Evolutionary conservation across 257 asterid genomes (phyloP).

Genomic region (Echites panduratus): DNA sequence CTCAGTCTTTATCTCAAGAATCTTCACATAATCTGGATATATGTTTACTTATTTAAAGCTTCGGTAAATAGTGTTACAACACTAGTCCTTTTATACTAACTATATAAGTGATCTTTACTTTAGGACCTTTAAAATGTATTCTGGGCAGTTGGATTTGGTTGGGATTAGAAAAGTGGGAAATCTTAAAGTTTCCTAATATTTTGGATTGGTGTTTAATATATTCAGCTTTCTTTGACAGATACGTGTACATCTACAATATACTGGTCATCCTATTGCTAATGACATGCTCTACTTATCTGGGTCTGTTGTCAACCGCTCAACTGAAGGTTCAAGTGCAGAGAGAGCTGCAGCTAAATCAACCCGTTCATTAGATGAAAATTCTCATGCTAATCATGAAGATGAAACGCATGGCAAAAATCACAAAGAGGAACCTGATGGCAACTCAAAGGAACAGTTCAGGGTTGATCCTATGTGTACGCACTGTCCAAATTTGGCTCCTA

Average conservation of each 20-base stretch:
- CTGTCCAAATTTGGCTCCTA: conserved; percentile 87
- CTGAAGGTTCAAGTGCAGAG: conserved; percentile 46
- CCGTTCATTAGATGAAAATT: conserved; percentile 21
- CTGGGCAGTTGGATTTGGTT: neutral
- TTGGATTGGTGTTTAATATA: neutral
- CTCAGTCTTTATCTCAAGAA: neutral
- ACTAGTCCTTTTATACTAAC: neutral
- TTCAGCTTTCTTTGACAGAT: conserved; percentile 47
- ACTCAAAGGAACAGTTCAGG: conserved; percentile 40
- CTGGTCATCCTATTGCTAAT: conserved; percentile 93
- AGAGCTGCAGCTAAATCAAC: conserved; percentile 47
- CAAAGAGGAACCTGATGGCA: conserved; percentile 28
- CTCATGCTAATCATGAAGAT: conserved; percentile 24
- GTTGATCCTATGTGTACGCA: conserved; percentile 90
- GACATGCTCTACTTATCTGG: conserved; percentile 72
- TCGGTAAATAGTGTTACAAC: neutral
- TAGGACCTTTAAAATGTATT: neutral
- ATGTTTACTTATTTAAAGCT: neutral
- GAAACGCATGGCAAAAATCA: conserved; percentile 19
- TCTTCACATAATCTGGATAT: neutral
- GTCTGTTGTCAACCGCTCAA: conserved; percentile 33
- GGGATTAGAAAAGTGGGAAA: neutral
- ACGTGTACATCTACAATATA: conserved; percentile 80
- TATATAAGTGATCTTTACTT: neutral
- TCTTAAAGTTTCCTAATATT: neutral